Conservation (phyloP, 805 yeast species). For the Zygotorulaspora danielsina region DNA sequence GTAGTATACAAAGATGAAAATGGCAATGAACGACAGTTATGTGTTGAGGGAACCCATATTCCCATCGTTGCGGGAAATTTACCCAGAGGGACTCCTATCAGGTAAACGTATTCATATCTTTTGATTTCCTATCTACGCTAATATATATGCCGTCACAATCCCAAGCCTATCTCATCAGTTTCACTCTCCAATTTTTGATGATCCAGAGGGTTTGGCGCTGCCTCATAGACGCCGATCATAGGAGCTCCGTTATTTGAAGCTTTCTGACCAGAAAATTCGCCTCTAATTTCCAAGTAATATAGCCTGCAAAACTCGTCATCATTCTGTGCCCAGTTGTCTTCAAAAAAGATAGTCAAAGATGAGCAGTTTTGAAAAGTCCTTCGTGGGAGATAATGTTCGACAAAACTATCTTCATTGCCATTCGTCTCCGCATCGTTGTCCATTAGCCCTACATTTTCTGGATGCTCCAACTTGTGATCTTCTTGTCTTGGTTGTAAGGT, state of each 20-base stretch:
- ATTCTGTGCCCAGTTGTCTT: slow-evolving; percentile 59
- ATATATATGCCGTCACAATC: slow-evolving; percentile 11
- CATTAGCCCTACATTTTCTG: slow-evolving; percentile 47
- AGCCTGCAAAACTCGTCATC: slow-evolving; percentile 55
- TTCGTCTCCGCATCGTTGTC: slow-evolving; percentile 39
- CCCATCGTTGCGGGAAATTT: slow-evolving; percentile 15
- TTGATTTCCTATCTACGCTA: background rate
- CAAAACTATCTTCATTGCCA: slow-evolving; percentile 51
- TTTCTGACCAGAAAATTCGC: slow-evolving; percentile 45
- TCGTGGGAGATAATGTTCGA: slow-evolving; percentile 79
- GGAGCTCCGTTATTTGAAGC: slow-evolving; percentile 40
- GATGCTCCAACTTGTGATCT: slow-evolving; percentile 55
- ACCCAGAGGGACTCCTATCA: slow-evolving; percentile 20
- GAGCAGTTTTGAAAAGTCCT: slow-evolving; percentile 66
- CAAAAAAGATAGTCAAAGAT: slow-evolving; percentile 62
- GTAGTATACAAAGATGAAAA: slow-evolving; percentile 18
- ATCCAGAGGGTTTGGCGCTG: slow-evolving; percentile 90
- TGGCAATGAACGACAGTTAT: slow-evolving; percentile 10
- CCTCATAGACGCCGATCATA: slow-evolving; percentile 72
- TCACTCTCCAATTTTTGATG: slow-evolving; percentile 47
- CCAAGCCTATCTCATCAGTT: slow-evolving; percentile 15
- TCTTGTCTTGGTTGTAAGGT: slow-evolving; percentile 48
- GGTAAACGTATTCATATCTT: slow-evolving; percentile 3
- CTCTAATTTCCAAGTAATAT: slow-evolving; percentile 74
- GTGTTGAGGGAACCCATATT: slow-evolving; percentile 10